Evolutionary conservation across 176 grass and related monocot genomes (phyloP).

Genomic region (Melocanna baccifera): DNA sequence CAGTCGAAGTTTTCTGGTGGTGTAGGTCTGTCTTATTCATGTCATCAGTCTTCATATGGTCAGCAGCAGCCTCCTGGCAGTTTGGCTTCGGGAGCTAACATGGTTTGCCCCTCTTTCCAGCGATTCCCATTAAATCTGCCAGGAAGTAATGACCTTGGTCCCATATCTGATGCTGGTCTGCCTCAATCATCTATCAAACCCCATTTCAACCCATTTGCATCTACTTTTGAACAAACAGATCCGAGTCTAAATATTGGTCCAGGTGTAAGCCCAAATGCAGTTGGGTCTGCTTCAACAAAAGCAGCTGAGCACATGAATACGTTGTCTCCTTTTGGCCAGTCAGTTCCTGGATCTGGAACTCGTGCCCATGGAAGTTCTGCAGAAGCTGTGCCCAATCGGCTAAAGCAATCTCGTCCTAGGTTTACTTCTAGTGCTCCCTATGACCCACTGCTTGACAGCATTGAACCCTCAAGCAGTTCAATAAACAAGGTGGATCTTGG

Average conservation of each 20-base stretch:
- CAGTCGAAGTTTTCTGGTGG: conserved; percentile 42
- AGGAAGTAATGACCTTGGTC: conserved; percentile 45
- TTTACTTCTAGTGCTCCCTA: conserved; percentile 54
- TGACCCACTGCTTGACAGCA: conserved; percentile 91
- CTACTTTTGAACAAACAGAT: conserved; percentile 87
- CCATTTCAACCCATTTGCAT: conserved; percentile 94
- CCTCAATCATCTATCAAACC: conserved; percentile 74
- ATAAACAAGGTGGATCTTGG: conserved; percentile 57
- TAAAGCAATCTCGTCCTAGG: conserved; percentile 33
- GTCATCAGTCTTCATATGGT: conserved; percentile 46
- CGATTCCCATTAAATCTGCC: conserved; percentile 43
- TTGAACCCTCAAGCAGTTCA: conserved; percentile 75
- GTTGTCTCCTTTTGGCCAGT: conserved; percentile 32
- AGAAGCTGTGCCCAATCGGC: conserved; percentile 32
- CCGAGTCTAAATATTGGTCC: conserved; percentile 40
- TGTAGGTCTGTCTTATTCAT: conserved; percentile 47
- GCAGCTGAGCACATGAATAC: conserved; percentile 31
- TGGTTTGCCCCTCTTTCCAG: conserved; percentile 44
- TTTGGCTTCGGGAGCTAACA: conserved; percentile 55
- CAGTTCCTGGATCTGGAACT: conserved; percentile 47
- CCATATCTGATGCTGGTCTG: conserved; percentile 44
- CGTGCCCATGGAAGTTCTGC: conserved; percentile 48
- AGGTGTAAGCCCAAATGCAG: conserved; percentile 35
- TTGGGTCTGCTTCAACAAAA: conserved; percentile 48
- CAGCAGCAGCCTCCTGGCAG: conserved; percentile 45